Conservation (phyloP, 371 early-diverging fungal species). For the Mucor indicus region DNA sequence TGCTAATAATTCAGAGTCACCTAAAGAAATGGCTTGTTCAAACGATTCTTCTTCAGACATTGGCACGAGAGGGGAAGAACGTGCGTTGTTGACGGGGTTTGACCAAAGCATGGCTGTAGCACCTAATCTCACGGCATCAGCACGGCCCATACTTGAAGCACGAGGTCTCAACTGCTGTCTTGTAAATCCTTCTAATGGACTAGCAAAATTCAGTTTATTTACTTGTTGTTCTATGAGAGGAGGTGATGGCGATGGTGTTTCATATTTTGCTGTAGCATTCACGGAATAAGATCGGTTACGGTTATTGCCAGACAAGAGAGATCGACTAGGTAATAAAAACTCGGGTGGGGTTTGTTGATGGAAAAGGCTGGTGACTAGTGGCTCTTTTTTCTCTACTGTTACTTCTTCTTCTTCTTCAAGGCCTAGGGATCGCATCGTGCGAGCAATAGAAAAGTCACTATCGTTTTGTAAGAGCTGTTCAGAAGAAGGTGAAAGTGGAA, state of each 20-base stretch:
- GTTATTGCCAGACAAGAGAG: constrained; percentile 39
- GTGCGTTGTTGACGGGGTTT: constrained; percentile 36
- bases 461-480: constrained; percentile 58
- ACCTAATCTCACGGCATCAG: constrained; percentile 33
- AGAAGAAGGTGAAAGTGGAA: constrained; percentile 50
- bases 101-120: constrained; percentile 18
- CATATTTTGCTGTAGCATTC: constrained; percentile 16
- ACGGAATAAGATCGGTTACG: constrained; percentile 76
- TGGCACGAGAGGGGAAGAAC: constrained; percentile 40
- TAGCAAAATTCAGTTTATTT: constrained; percentile 21
- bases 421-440: constrained; percentile 74
- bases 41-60: constrained; percentile 34
- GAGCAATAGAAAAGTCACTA: constrained; percentile 63
- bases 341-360: constrained; percentile 37
- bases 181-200: constrained; percentile 42
- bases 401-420: constrained; percentile 59
- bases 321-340: constrained; percentile 35
- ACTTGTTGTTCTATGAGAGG: too few species aligned
- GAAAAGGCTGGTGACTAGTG: constrained; percentile 13
- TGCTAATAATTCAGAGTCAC: constrained; percentile 47
- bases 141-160: constrained; percentile 61
- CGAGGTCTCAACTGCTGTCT: constrained; percentile 54
- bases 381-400: constrained; percentile 16
- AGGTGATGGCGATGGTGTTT: constrained; percentile 14
- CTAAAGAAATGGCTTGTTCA: constrained; percentile 33